phyloP scores from a whole-genome alignment of 352 stramenopile species.

The Nannochloropsis limnetica region DNA sequence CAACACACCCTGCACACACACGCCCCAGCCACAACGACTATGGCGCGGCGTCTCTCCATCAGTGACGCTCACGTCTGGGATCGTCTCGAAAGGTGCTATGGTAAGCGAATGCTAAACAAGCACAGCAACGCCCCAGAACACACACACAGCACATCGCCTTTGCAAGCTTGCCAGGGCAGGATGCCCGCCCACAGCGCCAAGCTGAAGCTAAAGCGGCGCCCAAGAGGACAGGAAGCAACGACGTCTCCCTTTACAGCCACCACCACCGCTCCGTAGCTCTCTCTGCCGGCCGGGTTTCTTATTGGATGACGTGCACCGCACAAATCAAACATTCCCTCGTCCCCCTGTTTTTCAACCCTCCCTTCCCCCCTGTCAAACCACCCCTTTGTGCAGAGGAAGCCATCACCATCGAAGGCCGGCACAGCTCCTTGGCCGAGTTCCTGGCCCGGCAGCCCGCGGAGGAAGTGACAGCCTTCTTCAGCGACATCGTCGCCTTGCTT shows the following conservation, averaged over 20 bases:
- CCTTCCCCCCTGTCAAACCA: not conserved
- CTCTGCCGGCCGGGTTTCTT: not conserved
- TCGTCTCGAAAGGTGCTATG: not conserved
- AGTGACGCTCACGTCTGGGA: not conserved
- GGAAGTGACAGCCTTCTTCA: conserved; percentile 24
- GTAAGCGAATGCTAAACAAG: conserved; percentile 18
- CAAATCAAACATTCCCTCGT: not conserved
- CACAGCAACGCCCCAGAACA: not conserved
- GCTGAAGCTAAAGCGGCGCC: not conserved
- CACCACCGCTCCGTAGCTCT: not conserved
- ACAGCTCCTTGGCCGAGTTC: conserved; percentile 15
- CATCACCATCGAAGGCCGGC: conserved; percentile 1
- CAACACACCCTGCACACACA: too few relatives aligned
- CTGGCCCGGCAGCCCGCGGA: conserved; percentile 14
- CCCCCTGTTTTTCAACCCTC: not conserved
- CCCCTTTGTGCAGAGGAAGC: conserved; percentile 12
- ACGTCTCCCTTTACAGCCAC: not conserved
- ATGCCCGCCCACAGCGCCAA: not conserved
- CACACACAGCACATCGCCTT: not conserved
- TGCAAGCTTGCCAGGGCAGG: not conserved
- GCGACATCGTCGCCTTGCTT: conserved; percentile 9
- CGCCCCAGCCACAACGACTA: not conserved
- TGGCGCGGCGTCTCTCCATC: not conserved
- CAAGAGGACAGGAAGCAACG: not conserved
- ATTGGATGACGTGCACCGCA: not conserved